phyloP scores from a whole-genome alignment of 257 asterid genomes.

The Coffea eugenioides region DNA sequence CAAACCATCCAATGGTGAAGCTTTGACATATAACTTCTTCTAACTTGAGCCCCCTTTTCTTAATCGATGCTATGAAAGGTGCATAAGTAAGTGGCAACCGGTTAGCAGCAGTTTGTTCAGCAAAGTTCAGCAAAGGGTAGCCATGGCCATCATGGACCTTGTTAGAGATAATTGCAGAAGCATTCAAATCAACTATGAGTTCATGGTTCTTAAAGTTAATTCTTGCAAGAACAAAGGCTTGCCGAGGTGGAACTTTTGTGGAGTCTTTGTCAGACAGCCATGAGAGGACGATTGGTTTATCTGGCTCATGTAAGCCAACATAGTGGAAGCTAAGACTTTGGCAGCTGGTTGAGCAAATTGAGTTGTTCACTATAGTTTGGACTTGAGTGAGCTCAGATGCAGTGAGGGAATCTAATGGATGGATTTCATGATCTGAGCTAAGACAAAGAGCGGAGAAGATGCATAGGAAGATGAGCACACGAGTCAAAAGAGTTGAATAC shows the following conservation, averaged over 20 bases:
- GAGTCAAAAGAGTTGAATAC: constrained; percentile 13
- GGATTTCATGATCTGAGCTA: constrained; percentile 11
- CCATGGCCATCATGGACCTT: constrained; percentile 50
- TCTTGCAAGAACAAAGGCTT: constrained; percentile 47
- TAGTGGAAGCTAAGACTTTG: constrained; percentile 51
- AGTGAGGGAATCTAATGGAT: constrained; percentile 58
- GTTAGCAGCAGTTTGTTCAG: constrained; percentile 43
- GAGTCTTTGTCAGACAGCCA: constrained; percentile 18
- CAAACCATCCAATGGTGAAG: constrained; percentile 61
- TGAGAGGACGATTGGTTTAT: constrained; percentile 35
- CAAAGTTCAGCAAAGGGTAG: constrained; percentile 40
- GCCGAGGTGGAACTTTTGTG: constrained; percentile 32
- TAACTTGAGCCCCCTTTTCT: constrained; percentile 50
- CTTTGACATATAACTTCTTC: constrained; percentile 54
- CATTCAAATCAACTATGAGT: constrained; percentile 41
- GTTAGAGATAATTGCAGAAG: constrained; percentile 28
- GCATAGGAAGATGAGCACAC: constrained; percentile 18
- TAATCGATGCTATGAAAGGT: constrained; percentile 49
- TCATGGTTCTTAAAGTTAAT: constrained; percentile 35
- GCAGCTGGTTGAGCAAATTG: constrained; percentile 11
- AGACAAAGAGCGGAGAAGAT: constrained; percentile 18
- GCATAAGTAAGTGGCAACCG: constrained; percentile 34
- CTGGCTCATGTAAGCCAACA: constrained; percentile 68
- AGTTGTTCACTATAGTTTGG: constrained; percentile 32
- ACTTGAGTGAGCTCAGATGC: constrained; percentile 46